These are phyloP conservation scores for Pseudogymnoascus pannorum DNA, from an alignment of 2,329 filamentous ascomycete species.

Conservation along the genomic window DNA sequence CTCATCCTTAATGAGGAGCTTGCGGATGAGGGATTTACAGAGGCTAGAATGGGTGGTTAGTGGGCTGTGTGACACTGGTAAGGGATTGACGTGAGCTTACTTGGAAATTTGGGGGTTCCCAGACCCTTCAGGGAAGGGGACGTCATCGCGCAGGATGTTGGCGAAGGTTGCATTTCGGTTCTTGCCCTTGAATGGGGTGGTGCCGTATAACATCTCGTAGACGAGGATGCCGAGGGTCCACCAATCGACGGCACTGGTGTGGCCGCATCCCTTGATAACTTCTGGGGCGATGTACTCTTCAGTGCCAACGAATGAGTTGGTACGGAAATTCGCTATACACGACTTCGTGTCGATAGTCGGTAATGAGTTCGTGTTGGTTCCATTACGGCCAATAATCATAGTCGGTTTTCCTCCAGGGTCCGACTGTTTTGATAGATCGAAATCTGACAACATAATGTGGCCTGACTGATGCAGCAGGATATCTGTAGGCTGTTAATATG, in stretches of 20 bases:
- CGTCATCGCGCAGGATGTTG: slow-evolving; percentile 92
- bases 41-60: slow-evolving; percentile 49
- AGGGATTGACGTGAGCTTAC: slow-evolving; percentile 47
- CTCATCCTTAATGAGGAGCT: slow-evolving; percentile 96
- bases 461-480: slow-evolving; percentile 98
- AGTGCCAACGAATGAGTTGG: slow-evolving; percentile 96
- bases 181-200: slow-evolving; percentile 98
- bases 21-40: slow-evolving; percentile 93
- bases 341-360: slow-evolving; percentile 98
- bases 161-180: slow-evolving; percentile 97
- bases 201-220: slow-evolving; percentile 98
- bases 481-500: slow-evolving; percentile 50
- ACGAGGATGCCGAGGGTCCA: slow-evolving; percentile 97
- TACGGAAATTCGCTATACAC: slow-evolving; percentile 96
- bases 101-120: slow-evolving; percentile 82
- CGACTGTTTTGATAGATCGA: slow-evolving; percentile 96
- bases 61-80: slow-evolving; percentile 27
- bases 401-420: slow-evolving; percentile 92
- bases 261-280: slow-evolving; percentile 96
- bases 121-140: slow-evolving; percentile 86
- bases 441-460: slow-evolving; percentile 99
- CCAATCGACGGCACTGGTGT: slow-evolving; percentile 98
- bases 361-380: slow-evolving; percentile 72
- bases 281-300: slow-evolving; percentile 99
- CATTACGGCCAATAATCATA: slow-evolving; percentile 73